Conservation (phyloP, 805 yeast species). For the Spathaspora gorwiae region DNA sequence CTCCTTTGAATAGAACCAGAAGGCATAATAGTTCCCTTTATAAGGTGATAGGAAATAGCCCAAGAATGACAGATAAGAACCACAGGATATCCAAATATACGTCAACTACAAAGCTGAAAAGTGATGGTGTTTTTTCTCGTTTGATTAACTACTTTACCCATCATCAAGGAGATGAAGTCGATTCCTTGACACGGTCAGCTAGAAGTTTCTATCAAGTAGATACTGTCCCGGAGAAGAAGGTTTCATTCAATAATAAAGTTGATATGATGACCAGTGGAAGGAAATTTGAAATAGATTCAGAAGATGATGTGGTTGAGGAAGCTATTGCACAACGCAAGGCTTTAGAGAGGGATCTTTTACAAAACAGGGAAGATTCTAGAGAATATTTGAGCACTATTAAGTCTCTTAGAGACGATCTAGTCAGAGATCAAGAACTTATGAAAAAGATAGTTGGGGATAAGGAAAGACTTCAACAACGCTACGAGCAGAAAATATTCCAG, state of each 20-base stretch:
- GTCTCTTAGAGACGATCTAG: not conserved
- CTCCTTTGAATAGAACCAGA: not conserved
- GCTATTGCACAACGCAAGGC: conserved; percentile 3
- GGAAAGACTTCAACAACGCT: not conserved
- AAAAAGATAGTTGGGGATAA: not conserved
- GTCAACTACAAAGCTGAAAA: not conserved
- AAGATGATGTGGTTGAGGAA: conserved; percentile 12
- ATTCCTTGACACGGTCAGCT: conserved; percentile 14
- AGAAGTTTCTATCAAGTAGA: conserved; percentile 8
- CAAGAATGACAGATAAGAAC: conserved; percentile 1
- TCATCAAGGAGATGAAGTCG: conserved; percentile 11
- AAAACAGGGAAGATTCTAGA: not conserved
- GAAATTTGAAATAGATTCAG: conserved; percentile 6
- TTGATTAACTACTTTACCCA: conserved; percentile 9
- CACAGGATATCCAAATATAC: not conserved
- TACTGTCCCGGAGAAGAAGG: conserved; percentile 9
- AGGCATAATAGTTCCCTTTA: conserved; percentile 2
- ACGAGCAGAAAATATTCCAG: conserved; percentile 5
- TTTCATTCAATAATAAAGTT: conserved; percentile 9
- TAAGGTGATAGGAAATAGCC: conserved; percentile 1
- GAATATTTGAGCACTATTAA: not conserved
- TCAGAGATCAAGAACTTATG: not conserved
- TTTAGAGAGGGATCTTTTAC: not conserved
- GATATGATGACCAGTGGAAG: not conserved
- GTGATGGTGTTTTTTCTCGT: conserved; percentile 4